Evolutionary conservation across 371 early-diverging fungal genomes (phyloP), one percentile per base, ranked within the genome.

Genomic region (Dentiscutata heterogama): DNA sequence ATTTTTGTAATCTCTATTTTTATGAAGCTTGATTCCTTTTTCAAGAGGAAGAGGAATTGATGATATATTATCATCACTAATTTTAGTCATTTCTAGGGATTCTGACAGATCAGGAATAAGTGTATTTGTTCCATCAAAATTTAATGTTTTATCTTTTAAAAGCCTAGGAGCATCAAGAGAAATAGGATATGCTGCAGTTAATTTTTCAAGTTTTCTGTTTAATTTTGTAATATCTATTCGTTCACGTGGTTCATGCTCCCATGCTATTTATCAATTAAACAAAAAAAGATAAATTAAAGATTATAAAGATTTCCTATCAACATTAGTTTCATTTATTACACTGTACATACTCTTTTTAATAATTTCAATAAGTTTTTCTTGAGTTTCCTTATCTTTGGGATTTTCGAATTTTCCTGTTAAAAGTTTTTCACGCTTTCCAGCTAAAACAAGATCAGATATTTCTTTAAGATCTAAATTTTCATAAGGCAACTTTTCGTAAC

Each of bases 401-500:
- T 14, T 20, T 14, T 14, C 5, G 11, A 10, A 56, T 20, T 56
- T 56, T n/a, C 14, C n/a, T 14, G 11, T 14, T 35, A 35, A 35
- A 56, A 56, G 14, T 4, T 56, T n/a, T 51, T 78, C 79, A 27
- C 79, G 65, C 5, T 29, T 22, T 7, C 67, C 64, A 8, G 11
- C 3, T 27, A 18, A 50, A 25, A 78, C 79, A 51, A 65, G 79
- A 10, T 63, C 67, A 50, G 20, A 2, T 18, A 78, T 65, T 65
- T 31, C 29, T 7, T 13, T 46, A 2, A 67, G 1, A 16, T 0
- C 22, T 16, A 6, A 25, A n/a, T 67, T 31, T 29, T 39, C 31
- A 35, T 64, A 78, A 6, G 78, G 78, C 14, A 42, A 65, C 46
- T 25, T 78, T 60, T 54, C 35, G 35, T 46, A 61, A 51, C 18